Percentiles rank a stretch among this genome's conserved stretches.
phyloP scores from a whole-genome alignment of 1,139 yeast species.

The Arxiozyma slooffiae region DNA sequence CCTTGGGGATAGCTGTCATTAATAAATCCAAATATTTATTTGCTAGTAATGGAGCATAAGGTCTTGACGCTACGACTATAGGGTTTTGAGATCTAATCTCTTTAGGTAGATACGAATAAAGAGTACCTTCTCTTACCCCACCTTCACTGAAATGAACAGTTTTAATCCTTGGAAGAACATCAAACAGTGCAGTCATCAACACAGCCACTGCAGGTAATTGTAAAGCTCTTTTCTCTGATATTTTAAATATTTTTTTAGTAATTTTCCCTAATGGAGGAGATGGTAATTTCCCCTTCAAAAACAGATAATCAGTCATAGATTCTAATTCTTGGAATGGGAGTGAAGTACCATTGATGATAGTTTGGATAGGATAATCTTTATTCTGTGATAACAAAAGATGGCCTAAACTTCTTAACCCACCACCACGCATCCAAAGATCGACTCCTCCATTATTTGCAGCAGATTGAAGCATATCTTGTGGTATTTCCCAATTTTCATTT shows the following conservation, averaged over 20 bases:
- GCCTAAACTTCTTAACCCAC: constrained; percentile 58
- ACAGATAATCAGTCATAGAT: constrained; percentile 39
- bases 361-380: constrained; percentile 45
- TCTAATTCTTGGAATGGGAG: constrained; percentile 43
- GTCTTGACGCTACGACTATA: constrained; percentile 49
- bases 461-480: constrained; percentile 35
- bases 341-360: constrained; percentile 56
- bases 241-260: constrained; percentile 42
- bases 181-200: constrained; percentile 48
- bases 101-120: constrained; percentile 48
- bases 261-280: constrained; percentile 24
- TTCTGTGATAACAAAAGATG: constrained; percentile 45
- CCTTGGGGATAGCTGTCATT: constrained; percentile 43
- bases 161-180: constrained; percentile 47
- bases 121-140: constrained; percentile 61
- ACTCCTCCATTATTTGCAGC: constrained; percentile 48
- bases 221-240: constrained; percentile 49
- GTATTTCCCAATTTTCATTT: constrained; percentile 38
- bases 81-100: constrained; percentile 54
- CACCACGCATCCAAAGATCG: constrained; percentile 54
- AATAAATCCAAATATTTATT: constrained; percentile 42
- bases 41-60: constrained; percentile 53
- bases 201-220: constrained; percentile 59
- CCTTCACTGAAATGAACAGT: constrained; percentile 60
- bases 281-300: constrained; percentile 38